Conservation (phyloP, 768 basidiomycete genomes). For the Pleurotus pulmonarius region DNA sequence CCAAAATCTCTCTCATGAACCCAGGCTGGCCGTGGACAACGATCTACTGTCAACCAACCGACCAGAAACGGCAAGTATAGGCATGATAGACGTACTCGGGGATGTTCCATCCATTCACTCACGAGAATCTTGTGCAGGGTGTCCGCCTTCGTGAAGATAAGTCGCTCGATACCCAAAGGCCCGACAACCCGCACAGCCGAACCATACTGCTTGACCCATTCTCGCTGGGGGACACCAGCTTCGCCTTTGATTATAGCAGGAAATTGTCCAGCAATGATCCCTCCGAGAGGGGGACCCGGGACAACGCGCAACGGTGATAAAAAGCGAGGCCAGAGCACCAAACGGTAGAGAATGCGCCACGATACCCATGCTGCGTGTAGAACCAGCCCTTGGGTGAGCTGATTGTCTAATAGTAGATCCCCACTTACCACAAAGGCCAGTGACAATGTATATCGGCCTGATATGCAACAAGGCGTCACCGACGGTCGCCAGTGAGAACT, state of each 20-base stretch:
- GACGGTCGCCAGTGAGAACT: background rate
- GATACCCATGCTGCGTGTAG: background rate
- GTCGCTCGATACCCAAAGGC: slow-evolving; percentile 39
- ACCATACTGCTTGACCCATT: slow-evolving; percentile 44
- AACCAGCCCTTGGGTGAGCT: background rate
- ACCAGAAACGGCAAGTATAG: too few species aligned
- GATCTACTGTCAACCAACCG: too few species aligned
- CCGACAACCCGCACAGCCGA: slow-evolving; percentile 41
- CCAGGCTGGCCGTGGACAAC: slow-evolving; percentile 26
- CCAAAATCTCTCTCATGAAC: slow-evolving; percentile 39
- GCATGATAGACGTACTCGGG: slow-evolving; percentile 25
- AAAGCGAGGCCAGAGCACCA: slow-evolving; percentile 28
- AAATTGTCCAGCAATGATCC: slow-evolving; percentile 34
- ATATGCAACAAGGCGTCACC: background rate
- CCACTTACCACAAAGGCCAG: background rate
- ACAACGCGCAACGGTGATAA: slow-evolving; percentile 33
- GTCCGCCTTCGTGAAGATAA: slow-evolving; percentile 41
- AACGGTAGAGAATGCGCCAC: slow-evolving; percentile 19
- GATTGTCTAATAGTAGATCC: background rate
- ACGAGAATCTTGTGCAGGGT: slow-evolving; percentile 41
- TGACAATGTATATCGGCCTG: background rate
- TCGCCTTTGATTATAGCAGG: slow-evolving; percentile 32
- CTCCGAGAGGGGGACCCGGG: slow-evolving; percentile 32
- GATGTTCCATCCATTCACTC: slow-evolving; percentile 43
- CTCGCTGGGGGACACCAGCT: slow-evolving; percentile 38